Conservation (phyloP, 768 basidiomycete species). For the Podaxis sp. region DNA sequence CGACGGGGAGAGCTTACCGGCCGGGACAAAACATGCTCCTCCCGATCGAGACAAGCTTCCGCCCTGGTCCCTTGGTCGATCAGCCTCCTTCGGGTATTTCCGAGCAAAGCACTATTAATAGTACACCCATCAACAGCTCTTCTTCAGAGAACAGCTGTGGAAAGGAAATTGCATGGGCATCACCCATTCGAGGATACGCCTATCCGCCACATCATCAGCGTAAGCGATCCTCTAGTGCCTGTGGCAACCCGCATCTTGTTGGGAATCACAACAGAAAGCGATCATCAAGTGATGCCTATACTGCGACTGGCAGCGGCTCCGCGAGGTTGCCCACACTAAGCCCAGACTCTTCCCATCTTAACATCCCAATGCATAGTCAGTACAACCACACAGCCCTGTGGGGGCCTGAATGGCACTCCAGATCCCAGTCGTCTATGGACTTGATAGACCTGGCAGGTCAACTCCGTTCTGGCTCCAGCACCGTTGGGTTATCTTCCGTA, state of each 20-base stretch:
- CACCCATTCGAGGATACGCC: background rate
- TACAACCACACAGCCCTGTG: background rate
- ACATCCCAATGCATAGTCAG: background rate
- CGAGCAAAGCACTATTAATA: conserved; percentile 11
- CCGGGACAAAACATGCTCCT: background rate
- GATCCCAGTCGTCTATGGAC: background rate
- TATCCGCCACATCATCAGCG: background rate
- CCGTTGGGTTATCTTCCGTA: background rate
- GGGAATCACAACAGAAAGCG: background rate
- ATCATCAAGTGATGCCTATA: background rate
- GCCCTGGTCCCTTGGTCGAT: background rate
- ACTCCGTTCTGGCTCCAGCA: too few species aligned
- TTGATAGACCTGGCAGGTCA: too few species aligned
- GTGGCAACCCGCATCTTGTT: background rate
- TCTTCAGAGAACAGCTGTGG: background rate
- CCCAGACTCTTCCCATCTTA: background rate
- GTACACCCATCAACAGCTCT: conserved; percentile 1
- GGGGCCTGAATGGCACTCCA: background rate
- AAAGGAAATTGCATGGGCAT: background rate
- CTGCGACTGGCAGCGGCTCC: background rate
- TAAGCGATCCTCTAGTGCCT: conserved; percentile 1
- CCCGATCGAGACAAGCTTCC: conserved; percentile 4
- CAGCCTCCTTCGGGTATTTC: conserved; percentile 5
- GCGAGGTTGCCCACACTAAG: background rate
- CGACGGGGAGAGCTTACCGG: background rate